These are phyloP conservation scores for Boletus sp. DNA, from an alignment of 1,284 basidiomycete species.

Conservation along the genomic window DNA sequence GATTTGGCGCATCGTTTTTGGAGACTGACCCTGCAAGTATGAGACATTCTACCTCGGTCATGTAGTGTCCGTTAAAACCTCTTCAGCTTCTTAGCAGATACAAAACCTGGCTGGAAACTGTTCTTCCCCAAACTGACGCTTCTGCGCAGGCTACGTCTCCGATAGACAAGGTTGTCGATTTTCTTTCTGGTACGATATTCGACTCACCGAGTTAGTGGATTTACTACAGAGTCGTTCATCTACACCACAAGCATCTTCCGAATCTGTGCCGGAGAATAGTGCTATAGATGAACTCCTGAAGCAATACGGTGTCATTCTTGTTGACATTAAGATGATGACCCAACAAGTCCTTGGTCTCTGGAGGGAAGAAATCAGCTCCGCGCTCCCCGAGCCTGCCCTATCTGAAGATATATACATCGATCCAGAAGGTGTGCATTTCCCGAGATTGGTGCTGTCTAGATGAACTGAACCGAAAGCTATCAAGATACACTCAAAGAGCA, in stretches of 20 bases:
- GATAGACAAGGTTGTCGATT: constrained; percentile 24
- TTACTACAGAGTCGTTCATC: constrained; percentile 39
- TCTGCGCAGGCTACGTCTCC: constrained; percentile 30
- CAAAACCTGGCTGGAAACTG: constrained; percentile 65
- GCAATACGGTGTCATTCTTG: constrained; percentile 60
- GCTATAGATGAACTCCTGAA: constrained; percentile 60
- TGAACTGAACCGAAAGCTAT: background rate
- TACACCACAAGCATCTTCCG: constrained; percentile 48
- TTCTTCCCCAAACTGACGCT: constrained; percentile 36
- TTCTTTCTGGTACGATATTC: background rate
- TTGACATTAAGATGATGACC: constrained; percentile 60
- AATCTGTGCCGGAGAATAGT: constrained; percentile 49
- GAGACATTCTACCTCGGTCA: constrained; percentile 7
- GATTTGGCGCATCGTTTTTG: constrained; percentile 83
- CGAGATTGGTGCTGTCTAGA: background rate
- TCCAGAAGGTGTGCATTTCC: constrained; percentile 47
- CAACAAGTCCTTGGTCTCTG: constrained; percentile 52
- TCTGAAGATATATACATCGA: constrained; percentile 32
- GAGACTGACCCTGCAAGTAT: constrained; percentile 82
- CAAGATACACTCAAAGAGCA: constrained; percentile 57
- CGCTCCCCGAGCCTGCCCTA: constrained; percentile 43
- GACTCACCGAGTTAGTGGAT: background rate
- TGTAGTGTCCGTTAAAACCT: constrained; percentile 6
- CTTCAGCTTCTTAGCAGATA: constrained; percentile 74
- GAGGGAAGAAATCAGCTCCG: constrained; percentile 59